phyloP scores from a whole-genome alignment of 345 rosid genomes.

The Gossypium rotundifolium region DNA sequence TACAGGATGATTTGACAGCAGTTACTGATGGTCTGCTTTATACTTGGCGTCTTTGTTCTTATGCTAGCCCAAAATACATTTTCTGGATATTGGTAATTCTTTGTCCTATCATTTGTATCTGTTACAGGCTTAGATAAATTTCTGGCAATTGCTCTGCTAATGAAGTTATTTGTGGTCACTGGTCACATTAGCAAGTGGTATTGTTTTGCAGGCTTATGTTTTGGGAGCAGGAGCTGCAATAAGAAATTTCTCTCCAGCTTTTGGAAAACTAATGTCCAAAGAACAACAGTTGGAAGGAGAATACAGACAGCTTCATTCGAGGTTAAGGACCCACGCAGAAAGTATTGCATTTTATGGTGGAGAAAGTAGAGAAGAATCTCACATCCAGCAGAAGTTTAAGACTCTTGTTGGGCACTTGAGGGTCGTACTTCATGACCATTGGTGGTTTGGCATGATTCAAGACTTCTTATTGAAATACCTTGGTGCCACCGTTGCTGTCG shows the following conservation, averaged over 20 bases:
- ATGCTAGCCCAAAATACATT: constrained; percentile 94
- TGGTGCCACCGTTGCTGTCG: constrained; percentile 92
- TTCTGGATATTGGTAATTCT: constrained; percentile 84
- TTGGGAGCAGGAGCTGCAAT: constrained; percentile 82
- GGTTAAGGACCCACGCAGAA: constrained; percentile 96
- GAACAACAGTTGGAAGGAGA: constrained; percentile 99
- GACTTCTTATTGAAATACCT: constrained; percentile 95
- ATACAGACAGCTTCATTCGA: constrained; percentile 89
- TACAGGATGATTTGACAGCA: constrained; percentile 86
- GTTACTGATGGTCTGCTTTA: constrained; percentile 82
- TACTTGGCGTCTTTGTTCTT: constrained; percentile 94
- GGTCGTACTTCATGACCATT: constrained; percentile 78
- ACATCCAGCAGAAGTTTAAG: constrained; percentile 80
- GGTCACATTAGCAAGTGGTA: constrained; percentile 10
- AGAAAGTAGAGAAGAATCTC: constrained; percentile 84
- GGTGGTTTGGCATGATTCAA: constrained; percentile 99
- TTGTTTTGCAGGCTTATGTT: constrained; percentile 69
- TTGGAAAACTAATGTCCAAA: constrained; percentile 84
- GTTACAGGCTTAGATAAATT: background rate
- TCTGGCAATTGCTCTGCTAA: background rate
- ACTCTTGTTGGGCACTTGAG: constrained; percentile 67
- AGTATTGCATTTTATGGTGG: constrained; percentile 98
- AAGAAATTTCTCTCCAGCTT: constrained; percentile 87
- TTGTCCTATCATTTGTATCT: background rate
- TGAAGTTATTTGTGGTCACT: constrained; percentile 4